A percentile compares a stretch with the other conserved stretches of the same genome.
phyloP scores from a whole-genome alignment of 129 eudicot genomes.

The Centella asiatica region DNA sequence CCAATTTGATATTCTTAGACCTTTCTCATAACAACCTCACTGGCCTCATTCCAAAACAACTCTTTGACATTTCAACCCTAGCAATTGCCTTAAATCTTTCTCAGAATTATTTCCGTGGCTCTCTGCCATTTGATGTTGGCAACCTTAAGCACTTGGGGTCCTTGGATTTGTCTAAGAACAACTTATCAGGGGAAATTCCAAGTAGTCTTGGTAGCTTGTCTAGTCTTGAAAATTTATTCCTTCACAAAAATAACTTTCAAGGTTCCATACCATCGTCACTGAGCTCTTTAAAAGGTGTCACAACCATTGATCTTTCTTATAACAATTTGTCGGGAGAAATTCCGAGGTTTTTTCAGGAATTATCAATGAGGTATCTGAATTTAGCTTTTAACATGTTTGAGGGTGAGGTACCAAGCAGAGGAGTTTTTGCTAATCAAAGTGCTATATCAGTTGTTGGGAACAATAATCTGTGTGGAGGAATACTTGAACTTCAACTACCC shows the following conservation, averaged over 20 bases:
- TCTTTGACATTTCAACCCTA: slow-evolving; percentile 1
- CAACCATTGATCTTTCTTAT: slow-evolving; percentile 2
- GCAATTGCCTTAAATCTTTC: background rate
- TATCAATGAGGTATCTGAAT: background rate
- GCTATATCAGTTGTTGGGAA: slow-evolving; percentile 6
- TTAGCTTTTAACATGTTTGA: background rate
- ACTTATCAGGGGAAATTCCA: slow-evolving; percentile 6
- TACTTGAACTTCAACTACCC: background rate
- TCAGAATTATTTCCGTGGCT: background rate
- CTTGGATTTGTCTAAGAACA: slow-evolving; percentile 5
- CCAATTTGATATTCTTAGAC: background rate
- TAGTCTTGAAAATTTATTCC: background rate
- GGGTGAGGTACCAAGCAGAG: slow-evolving; percentile 1
- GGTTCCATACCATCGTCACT: background rate
- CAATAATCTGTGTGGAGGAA: slow-evolving; percentile 3
- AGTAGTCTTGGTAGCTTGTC: slow-evolving; percentile 6
- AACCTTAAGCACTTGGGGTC: background rate
- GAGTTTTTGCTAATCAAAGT: background rate
- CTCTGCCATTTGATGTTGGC: background rate
- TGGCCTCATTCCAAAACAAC: background rate
- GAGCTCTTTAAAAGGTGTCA: background rate
- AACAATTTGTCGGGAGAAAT: slow-evolving; percentile 9
- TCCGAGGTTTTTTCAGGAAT: background rate
- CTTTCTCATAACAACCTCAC: background rate
- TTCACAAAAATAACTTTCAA: background rate